Evolutionary conservation across 352 stramenopile genomes (phyloP), one percentile per base, ranked within the genome.

Genomic region (Phytophthora ohioensis): DNA sequence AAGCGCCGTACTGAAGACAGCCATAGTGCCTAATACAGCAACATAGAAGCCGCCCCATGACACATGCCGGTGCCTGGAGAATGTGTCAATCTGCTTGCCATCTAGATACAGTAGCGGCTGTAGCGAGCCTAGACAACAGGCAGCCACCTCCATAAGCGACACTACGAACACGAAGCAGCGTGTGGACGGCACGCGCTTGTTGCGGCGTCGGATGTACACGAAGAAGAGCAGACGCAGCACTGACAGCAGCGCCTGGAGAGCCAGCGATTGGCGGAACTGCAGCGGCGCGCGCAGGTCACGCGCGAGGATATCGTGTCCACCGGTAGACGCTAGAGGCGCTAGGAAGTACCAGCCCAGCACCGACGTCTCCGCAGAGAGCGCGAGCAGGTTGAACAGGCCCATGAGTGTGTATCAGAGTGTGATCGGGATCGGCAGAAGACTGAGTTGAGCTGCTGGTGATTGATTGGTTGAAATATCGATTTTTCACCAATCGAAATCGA

Each of bases 81-180:
- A 95, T 11, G 79, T 81, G 59, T 61, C 61, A 11, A 71, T 51
- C n/a, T 32, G 59, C 31, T 56, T 52, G 35, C 92, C 81, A 51
- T 88, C 77, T 61, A 79, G 78, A 65, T 84, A 94, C 41, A 94
- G 67, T 35, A 92, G 63, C 47, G 79, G 82, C 78, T 92, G 87
- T 48, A 94, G 64, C 36, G 84, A 87, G 12, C 72, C 78, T 32
- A 91, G 60, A 21, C 77, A 77, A 38, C 69, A 80, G 2, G 80
- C 67, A 9, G 77, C 49, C 32, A 75, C 75, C 58, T 94, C 79
- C 6, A 78, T 42, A 15, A 93, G 82, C 12, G 90, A 91, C 34
- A 93, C 85, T 31, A 91, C 75, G 60, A 95, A 92, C 27, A 95
- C 86, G 63, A 95, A 94, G 63, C 73, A 80, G 13, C 88, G 86